These are phyloP conservation scores for Funneliformis geosporum DNA, from an alignment of 192 early-diverging fungal genomes.

Conservation along the genomic window DNA sequence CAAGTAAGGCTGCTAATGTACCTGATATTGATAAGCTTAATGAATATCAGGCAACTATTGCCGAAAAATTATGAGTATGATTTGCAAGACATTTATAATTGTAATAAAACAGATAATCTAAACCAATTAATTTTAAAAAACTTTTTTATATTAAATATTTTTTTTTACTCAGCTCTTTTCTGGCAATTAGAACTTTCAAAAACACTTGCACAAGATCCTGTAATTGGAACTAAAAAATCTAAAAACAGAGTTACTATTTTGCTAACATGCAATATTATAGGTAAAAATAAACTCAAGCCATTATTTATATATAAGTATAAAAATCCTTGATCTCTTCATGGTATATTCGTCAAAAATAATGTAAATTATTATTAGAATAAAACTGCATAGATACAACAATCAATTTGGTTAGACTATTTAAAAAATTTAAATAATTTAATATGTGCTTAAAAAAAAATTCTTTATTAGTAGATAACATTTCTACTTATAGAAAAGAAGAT, in stretches of 20 bases:
- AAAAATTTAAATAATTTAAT: not conserved
- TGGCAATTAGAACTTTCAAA: constrained; percentile 6
- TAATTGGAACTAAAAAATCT: not conserved
- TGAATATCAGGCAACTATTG: too few species aligned
- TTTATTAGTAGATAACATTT: too few species aligned
- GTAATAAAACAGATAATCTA: too few species aligned
- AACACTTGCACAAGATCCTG: not conserved
- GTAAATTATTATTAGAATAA: constrained; percentile 16
- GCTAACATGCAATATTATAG: not conserved
- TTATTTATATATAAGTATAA: constrained; percentile 24
- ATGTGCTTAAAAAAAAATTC: too few species aligned
- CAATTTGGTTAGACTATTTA: not conserved
- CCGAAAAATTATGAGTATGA: too few species aligned
- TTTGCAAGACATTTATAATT: too few species aligned
- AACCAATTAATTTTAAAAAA: too few species aligned
- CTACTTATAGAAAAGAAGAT: too few species aligned
- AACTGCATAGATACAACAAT: not conserved
- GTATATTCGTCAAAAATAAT: not conserved
- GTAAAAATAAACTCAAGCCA: not conserved
- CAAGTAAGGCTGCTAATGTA: too few species aligned
- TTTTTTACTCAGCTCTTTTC: too few species aligned
- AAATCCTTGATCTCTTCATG: not conserved
- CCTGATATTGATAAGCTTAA: too few species aligned
- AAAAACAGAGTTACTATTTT: constrained; percentile 5
- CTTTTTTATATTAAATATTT: too few species aligned